Evolutionary conservation across 257 asterid genomes (phyloP), one percentile per base, ranked within the genome.

Genomic region (Solanum dulcamara): DNA sequence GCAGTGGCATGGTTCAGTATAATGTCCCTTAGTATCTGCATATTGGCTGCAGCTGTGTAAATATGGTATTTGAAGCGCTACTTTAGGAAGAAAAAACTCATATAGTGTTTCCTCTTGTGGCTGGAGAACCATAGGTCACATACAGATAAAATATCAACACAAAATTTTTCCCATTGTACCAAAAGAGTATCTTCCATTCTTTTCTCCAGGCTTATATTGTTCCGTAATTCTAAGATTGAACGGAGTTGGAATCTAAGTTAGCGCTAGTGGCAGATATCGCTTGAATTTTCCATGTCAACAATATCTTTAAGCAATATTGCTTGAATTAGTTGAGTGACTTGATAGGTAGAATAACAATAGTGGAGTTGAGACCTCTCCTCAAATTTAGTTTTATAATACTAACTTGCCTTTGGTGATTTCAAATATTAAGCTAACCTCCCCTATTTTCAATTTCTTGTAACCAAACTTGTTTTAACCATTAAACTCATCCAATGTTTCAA

Each of bases 51-150:
- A 3, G 38, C 71, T 17, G 14, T 86, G 14, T 98, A 95, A 87
- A 53, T 91, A 83, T 84, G 86, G 85, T 88, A 88, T 84, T 86
- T 94, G 84, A 94, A 90, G 92, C 81, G 87, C 83, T 95, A 88
- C 75, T 93, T 94, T 81, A 90, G 87, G 72, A 92, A 90, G 94
- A 94, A 92, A 85, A 94, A 85, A 80, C 97, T 94, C 66, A 93
- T 94, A 57, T 93, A 91, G 62, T 26, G 26, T 77, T 77, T 77
- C 40, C n/a, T 77, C 83, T 46, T 28, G 17, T 28, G 70, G 37
- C 53, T 4, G 48, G 28, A 46, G 28, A 70, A 35, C 42, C 28
- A 28, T 9, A 77, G 17, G 2, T 62, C 11, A 26, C 83, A 46
- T 53, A 14, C 62, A 28, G 28, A 48, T 38, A 46, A 77, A 28